phyloP scores from a whole-genome alignment of 768 basidiomycete species.

The Xerocomellus intermedius region DNA sequence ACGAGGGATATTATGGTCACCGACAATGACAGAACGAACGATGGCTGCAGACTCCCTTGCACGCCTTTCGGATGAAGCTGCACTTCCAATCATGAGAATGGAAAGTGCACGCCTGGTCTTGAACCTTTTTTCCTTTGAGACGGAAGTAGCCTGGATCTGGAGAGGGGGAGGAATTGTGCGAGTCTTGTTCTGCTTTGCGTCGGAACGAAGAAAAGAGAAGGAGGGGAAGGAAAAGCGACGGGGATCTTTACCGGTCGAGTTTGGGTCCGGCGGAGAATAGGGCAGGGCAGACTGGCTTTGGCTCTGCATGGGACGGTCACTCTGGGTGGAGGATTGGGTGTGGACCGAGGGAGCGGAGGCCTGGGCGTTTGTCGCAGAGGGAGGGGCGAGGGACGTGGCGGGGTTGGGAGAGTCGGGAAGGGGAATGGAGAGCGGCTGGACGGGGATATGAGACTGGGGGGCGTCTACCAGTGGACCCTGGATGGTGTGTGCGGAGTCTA shows the following conservation, averaged over 20 bases:
- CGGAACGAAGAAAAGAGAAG: slow-evolving; percentile 40
- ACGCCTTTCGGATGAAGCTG: slow-evolving; percentile 48
- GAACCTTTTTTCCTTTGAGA: slow-evolving; percentile 39
- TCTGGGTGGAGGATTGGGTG: slow-evolving; percentile 17
- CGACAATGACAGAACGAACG: slow-evolving; percentile 69
- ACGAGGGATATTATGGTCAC: slow-evolving; percentile 36
- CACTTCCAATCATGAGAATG: slow-evolving; percentile 28
- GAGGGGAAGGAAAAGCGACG: slow-evolving; percentile 52
- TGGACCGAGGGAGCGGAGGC: slow-evolving; percentile 6
- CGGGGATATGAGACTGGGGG: not conserved
- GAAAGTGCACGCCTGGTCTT: slow-evolving; percentile 36
- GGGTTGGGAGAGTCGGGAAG: slow-evolving; percentile 21
- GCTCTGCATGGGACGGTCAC: slow-evolving; percentile 20
- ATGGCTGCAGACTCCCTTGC: slow-evolving; percentile 63
- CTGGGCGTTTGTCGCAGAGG: slow-evolving; percentile 7
- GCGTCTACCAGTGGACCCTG: slow-evolving; percentile 13
- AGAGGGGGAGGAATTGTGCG: slow-evolving; percentile 8
- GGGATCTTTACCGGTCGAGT: slow-evolving; percentile 22
- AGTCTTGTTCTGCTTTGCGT: slow-evolving; percentile 28
- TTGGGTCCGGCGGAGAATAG: slow-evolving; percentile 13
- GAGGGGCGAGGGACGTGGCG: slow-evolving; percentile 19
- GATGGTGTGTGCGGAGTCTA: slow-evolving; percentile 24
- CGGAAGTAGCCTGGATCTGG: slow-evolving; percentile 30
- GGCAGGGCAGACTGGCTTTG: slow-evolving; percentile 30
- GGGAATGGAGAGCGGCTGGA: slow-evolving; percentile 2